Evolutionary conservation across 192 early-diverging fungal genomes (phyloP).

Genomic region (Dimargaris xerosporica): DNA sequence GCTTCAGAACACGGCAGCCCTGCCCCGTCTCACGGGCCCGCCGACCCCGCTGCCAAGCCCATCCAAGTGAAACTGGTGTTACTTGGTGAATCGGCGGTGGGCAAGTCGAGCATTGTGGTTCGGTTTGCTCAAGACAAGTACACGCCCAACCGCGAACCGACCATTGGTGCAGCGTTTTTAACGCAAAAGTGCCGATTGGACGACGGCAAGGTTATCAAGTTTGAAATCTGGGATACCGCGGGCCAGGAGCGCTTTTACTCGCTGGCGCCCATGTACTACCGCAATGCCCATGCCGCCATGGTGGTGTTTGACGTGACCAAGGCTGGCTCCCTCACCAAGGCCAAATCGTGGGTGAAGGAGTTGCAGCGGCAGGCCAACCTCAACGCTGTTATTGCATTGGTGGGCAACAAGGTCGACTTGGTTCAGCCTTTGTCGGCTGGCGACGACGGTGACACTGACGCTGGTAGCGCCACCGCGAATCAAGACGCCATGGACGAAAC

Average conservation of each 20-base stretch:
- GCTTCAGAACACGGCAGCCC: background rate
- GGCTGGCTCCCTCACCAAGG: slow-evolving; percentile 73
- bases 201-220: slow-evolving; percentile 57
- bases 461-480: slow-evolving; percentile 4
- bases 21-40: background rate
- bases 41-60: slow-evolving; percentile 42
- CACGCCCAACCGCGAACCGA: slow-evolving; percentile 93
- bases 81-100: slow-evolving; percentile 89
- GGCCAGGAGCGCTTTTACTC: slow-evolving; percentile 98
- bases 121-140: slow-evolving; percentile 93
- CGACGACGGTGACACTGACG: slow-evolving; percentile 14
- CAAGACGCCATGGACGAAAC: slow-evolving; percentile 9
- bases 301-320: slow-evolving; percentile 93
- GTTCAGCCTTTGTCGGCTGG: slow-evolving; percentile 22
- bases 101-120: slow-evolving; percentile 90
- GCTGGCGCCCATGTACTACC: slow-evolving; percentile 90
- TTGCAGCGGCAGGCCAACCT: slow-evolving; percentile 92
- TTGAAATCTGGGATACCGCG: slow-evolving; percentile 86
- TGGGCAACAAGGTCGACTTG: slow-evolving; percentile 93
- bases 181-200: slow-evolving; percentile 90
- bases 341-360: slow-evolving; percentile 91
- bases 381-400: slow-evolving; percentile 89
- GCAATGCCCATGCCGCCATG: slow-evolving; percentile 92
- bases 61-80: slow-evolving; percentile 96
- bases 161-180: slow-evolving; percentile 87